A percentile compares a stretch with the other conserved stretches of the same genome.
Evolutionary conservation across 768 basidiomycete species (phyloP).

Genomic region (Hericium alpestre): DNA sequence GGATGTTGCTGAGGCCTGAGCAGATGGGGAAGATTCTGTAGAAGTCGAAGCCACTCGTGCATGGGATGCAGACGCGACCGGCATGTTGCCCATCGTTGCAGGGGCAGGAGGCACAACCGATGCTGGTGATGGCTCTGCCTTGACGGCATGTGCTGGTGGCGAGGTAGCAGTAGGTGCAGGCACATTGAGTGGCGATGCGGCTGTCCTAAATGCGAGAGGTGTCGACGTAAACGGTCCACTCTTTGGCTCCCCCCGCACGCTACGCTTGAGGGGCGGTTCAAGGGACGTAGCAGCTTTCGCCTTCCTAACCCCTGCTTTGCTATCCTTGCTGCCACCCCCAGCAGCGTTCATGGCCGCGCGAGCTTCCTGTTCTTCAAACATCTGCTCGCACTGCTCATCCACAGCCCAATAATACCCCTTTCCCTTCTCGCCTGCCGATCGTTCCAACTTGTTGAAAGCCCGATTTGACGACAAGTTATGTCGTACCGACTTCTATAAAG

Average conservation of each 20-base stretch:
- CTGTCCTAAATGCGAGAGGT: slow-evolving; percentile 43
- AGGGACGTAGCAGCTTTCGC: slow-evolving; percentile 23
- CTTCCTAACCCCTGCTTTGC: slow-evolving; percentile 27
- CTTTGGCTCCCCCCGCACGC: slow-evolving; percentile 53
- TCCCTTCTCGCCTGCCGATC: slow-evolving; percentile 73
- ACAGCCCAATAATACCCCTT: slow-evolving; percentile 94
- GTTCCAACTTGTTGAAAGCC: slow-evolving; percentile 85
- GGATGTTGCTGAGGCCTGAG: slow-evolving; percentile 1
- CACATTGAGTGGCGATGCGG: slow-evolving; percentile 4
- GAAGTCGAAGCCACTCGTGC: slow-evolving; percentile 9
- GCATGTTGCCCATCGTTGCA: slow-evolving; percentile 10
- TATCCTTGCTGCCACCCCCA: slow-evolving; percentile 42
- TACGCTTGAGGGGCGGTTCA: slow-evolving; percentile 61
- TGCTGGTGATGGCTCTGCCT: slow-evolving; percentile 13
- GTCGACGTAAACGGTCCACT: slow-evolving; percentile 49
- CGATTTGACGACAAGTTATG: slow-evolving; percentile 90
- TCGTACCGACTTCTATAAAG: slow-evolving; percentile 67
- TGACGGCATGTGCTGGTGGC: slow-evolving; percentile 12
- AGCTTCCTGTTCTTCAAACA: slow-evolving; percentile 61
- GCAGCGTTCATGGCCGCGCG: slow-evolving; percentile 21
- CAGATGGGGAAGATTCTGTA: neutral
- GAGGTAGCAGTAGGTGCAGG: slow-evolving; percentile 4
- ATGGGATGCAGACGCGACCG: slow-evolving; percentile 12
- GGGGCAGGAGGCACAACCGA: slow-evolving; percentile 9
- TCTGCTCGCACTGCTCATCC: slow-evolving; percentile 61